Conservation (phyloP, 2,329 filamentous ascomycete genomes). For the Microdochium nivale region DNA sequence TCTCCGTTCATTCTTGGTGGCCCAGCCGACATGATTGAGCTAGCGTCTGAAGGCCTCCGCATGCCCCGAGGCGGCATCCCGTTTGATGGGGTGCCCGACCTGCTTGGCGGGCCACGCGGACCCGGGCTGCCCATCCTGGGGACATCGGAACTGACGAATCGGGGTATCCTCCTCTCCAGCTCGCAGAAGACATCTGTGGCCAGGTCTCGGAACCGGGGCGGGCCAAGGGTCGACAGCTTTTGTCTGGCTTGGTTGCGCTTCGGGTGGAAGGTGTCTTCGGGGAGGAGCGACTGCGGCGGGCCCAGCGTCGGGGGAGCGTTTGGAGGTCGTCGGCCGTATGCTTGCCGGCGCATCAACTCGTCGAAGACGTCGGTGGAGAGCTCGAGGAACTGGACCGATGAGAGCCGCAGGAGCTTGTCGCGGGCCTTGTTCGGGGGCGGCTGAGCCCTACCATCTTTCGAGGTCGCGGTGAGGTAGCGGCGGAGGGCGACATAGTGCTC, state of each 20-base stretch:
- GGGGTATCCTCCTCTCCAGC: slow-evolving; percentile 80
- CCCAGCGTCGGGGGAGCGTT: slow-evolving; percentile 39
- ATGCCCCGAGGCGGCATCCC: slow-evolving; percentile 43
- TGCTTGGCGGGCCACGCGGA: slow-evolving; percentile 50
- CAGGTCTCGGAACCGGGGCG: slow-evolving; percentile 80
- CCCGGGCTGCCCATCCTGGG: slow-evolving; percentile 61
- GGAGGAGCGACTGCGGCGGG: slow-evolving; percentile 66
- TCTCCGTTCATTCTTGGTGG: slow-evolving; percentile 26
- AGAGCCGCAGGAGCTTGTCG: slow-evolving; percentile 87
- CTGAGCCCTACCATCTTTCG: slow-evolving; percentile 66
- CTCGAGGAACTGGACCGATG: slow-evolving; percentile 90
- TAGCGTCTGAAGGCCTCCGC: slow-evolving; percentile 53
- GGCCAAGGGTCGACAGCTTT: slow-evolving; percentile 82
- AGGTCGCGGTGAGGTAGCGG: slow-evolving; percentile 61
- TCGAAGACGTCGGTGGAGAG: slow-evolving; percentile 97
- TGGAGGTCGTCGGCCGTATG: slow-evolving; percentile 46
- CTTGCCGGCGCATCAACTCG: slow-evolving; percentile 81
- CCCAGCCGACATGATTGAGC: slow-evolving; percentile 42
- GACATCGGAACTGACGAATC: slow-evolving; percentile 63
- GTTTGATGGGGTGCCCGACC: slow-evolving; percentile 54
- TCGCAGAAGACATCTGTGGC: slow-evolving; percentile 96
- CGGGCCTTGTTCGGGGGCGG: slow-evolving; percentile 79
- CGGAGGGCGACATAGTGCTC: slow-evolving; percentile 79
- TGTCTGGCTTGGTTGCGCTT: slow-evolving; percentile 97
- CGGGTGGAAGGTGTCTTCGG: slow-evolving; percentile 86